Conservation (phyloP, 345 rosid species). For the Linum usitatissimum region DNA sequence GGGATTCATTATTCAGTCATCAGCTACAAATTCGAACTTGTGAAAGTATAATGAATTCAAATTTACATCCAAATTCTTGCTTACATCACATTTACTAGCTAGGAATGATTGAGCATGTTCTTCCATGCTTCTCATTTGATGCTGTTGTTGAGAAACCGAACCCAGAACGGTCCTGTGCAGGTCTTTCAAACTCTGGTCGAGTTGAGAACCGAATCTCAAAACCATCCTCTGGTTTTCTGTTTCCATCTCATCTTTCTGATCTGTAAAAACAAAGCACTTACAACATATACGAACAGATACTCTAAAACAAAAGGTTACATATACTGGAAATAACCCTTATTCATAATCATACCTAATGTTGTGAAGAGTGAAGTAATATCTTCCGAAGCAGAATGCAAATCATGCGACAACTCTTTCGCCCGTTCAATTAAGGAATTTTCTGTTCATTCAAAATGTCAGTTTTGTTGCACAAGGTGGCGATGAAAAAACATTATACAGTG, state of each 20-base stretch:
- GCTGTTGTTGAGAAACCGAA: conserved; percentile 78
- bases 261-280: conserved; percentile 25
- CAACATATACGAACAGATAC: no score
- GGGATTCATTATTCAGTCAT: conserved; percentile 16
- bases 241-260: conserved; percentile 66
- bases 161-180: conserved; percentile 59
- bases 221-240: conserved; percentile 54
- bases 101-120: conserved; percentile 53
- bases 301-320: conserved; percentile 2
- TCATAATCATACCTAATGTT: conserved; percentile 47
- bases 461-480: conserved; percentile 4
- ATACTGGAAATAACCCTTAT: background rate
- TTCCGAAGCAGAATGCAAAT: conserved; percentile 69
- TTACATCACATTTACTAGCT: conserved; percentile 74
- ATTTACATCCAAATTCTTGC: conserved; percentile 14
- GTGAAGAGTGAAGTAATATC: conserved; percentile 56
- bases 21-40: background rate
- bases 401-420: conserved; percentile 55
- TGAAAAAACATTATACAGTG: background rate
- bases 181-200: conserved; percentile 60
- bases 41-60: background rate
- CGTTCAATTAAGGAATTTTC: conserved; percentile 51
- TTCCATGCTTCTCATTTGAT: conserved; percentile 70
- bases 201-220: conserved; percentile 77
- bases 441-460: conserved; percentile 19